phyloP scores from a whole-genome alignment of 2,329 filamentous ascomycete genomes.

The Aspergillus sp. region DNA sequence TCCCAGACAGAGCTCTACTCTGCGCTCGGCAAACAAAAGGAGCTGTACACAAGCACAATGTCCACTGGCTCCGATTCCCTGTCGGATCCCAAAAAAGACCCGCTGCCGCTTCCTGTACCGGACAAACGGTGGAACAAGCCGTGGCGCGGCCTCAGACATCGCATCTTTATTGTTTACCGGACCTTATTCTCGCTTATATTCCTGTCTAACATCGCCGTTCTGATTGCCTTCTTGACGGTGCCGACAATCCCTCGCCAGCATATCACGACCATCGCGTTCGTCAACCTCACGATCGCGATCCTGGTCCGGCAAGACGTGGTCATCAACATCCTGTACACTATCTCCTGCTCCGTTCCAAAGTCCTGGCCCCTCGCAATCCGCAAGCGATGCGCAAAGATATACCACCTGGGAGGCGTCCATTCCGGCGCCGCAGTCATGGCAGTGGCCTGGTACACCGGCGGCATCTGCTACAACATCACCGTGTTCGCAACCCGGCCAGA shows the following conservation, averaged over 20 bases:
- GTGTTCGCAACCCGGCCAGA: neutral
- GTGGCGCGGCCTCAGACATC: slow-evolving; percentile 33
- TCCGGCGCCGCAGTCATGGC: slow-evolving; percentile 37
- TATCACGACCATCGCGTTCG: slow-evolving; percentile 26
- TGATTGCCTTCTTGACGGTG: slow-evolving; percentile 7
- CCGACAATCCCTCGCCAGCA: neutral
- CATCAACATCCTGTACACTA: slow-evolving; percentile 39
- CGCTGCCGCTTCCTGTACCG: neutral
- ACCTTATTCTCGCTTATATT: slow-evolving; percentile 57
- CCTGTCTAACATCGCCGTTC: slow-evolving; percentile 45
- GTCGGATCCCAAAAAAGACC: neutral
- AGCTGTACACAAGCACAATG: neutral
- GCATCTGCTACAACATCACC: slow-evolving; percentile 11
- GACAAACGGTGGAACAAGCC: slow-evolving; percentile 3
- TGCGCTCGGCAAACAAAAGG: neutral
- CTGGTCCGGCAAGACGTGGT: slow-evolving; percentile 42
- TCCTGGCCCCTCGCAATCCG: slow-evolving; percentile 36
- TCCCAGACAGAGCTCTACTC: neutral
- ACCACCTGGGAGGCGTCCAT: slow-evolving; percentile 43
- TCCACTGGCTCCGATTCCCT: neutral
- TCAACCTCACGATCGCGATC: slow-evolving; percentile 36
- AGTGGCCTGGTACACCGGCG: slow-evolving; percentile 42
- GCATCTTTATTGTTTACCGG: slow-evolving; percentile 46
- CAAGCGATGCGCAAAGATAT: slow-evolving; percentile 39
- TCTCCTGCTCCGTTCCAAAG: slow-evolving; percentile 32